Evolutionary conservation across 495 filamentous ascomycete genomes (phyloP), one percentile per base, ranked within the genome.

Genomic region (Antarctomyces pellizariae): DNA sequence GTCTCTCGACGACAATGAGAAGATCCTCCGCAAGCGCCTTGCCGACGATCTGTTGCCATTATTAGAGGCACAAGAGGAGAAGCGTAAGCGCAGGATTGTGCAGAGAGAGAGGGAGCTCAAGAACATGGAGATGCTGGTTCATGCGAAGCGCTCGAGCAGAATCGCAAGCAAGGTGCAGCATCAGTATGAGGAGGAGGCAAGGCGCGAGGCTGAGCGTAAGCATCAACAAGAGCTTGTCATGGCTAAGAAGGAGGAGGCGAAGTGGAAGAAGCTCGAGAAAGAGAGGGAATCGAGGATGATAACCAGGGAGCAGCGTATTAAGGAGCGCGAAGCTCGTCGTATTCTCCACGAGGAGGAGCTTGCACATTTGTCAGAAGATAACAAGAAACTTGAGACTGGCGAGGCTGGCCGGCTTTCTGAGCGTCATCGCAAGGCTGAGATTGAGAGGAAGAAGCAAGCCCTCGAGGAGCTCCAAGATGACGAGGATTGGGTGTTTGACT

Each of bases 401-500:
- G 59, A 70, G 26, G n/a, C n/a, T n/a, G 67, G 62, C 24, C 59
- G 78, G 25, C 49, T 71, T 28, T 89, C 78, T 10, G 75, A 83
- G 33, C 67, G 82, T 15, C 69, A 79, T 37, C 56, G 77, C 22
- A 69, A 75, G 39, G 66, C 67, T 3, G 72, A 84, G 41, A 68
- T 82, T 32, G 76, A 79, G 32, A 68, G 59, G 45, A 72, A 67
- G 19, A 66, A 71, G 45, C 69, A 67, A 48, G 73, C 69, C 18
- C 47, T 91, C 18, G 62, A 71, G 26, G 64, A 75, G 26, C 53
- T 89, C 10, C 59, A 62, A 22, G 54, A 59, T 1, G 65, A 82
- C 39, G 73, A 84, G 25, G 66, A 84, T 27, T 93, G 86, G 86
- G 59, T 79, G 16, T 95, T 97, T 42, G 86, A 95, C 42, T 97